These are phyloP conservation scores for Penicillium hordei DNA, from an alignment of 2,329 filamentous ascomycete genomes.

Conservation along the genomic window DNA sequence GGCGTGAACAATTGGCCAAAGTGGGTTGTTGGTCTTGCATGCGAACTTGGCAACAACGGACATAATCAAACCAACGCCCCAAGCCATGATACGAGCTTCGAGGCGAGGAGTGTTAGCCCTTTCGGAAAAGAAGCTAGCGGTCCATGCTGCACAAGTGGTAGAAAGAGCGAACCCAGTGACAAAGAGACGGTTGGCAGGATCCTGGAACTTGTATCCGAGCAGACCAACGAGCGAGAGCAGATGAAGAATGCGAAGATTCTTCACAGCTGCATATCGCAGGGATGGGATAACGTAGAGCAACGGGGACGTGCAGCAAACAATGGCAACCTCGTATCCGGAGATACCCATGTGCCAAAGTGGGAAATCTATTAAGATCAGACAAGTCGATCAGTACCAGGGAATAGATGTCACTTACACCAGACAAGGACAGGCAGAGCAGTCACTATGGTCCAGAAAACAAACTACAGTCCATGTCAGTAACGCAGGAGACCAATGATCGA, in stretches of 20 bases:
- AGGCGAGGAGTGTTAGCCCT: slow-evolving; percentile 71
- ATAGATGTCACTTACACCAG: slow-evolving; percentile 70
- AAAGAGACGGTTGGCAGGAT: slow-evolving; percentile 74
- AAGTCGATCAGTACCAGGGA: background rate
- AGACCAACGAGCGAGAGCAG: slow-evolving; percentile 76
- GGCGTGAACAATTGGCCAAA: slow-evolving; percentile 92
- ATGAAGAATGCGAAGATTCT: slow-evolving; percentile 70
- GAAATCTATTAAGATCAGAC: slow-evolving; percentile 63
- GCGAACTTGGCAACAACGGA: slow-evolving; percentile 91
- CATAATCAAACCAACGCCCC: slow-evolving; percentile 75
- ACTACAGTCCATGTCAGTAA: slow-evolving; percentile 53
- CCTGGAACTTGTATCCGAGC: slow-evolving; percentile 71
- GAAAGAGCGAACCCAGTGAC: slow-evolving; percentile 76
- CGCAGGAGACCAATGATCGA: background rate
- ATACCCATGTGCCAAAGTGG: slow-evolving; percentile 99
- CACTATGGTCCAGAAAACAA: slow-evolving; percentile 92
- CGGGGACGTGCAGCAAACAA: slow-evolving; percentile 82
- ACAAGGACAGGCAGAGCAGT: slow-evolving; percentile 86
- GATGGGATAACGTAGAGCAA: slow-evolving; percentile 70
- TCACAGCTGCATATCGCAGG: slow-evolving; percentile 66
- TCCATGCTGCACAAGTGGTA: slow-evolving; percentile 80
- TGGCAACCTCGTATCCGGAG: slow-evolving; percentile 87
- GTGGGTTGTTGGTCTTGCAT: slow-evolving; percentile 89
- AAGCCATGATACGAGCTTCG: slow-evolving; percentile 78
- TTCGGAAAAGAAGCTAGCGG: slow-evolving; percentile 76